Conservation (phyloP, 1,139 yeast genomes). For the Suhomyces yuchorum region DNA sequence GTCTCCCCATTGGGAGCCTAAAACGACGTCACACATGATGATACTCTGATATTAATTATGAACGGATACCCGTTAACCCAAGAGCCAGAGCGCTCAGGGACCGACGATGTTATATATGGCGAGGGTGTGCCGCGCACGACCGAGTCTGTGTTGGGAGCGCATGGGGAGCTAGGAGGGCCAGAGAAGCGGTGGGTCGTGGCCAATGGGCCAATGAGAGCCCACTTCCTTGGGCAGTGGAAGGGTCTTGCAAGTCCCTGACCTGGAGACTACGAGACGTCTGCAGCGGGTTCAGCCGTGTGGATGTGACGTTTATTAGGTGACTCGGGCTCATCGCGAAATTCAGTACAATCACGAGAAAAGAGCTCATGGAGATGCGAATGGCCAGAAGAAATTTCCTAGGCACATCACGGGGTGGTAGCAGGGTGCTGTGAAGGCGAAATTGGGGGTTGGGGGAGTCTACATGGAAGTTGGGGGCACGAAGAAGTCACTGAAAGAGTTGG, state of each 20-base stretch:
- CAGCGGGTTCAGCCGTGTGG: neutral
- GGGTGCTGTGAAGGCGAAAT: neutral
- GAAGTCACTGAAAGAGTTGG: too few species aligned
- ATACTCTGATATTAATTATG: slow-evolving; percentile 11
- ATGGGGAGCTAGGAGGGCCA: neutral
- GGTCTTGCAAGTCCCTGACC: neutral
- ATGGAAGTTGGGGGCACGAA: too few species aligned
- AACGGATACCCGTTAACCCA: slow-evolving; percentile 19
- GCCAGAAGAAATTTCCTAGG: neutral
- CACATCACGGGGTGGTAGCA: neutral
- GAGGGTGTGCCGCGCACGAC: slow-evolving; percentile 5
- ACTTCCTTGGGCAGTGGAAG: neutral
- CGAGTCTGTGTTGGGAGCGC: neutral
- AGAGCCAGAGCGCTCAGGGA: slow-evolving; percentile 1
- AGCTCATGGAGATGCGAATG: neutral
- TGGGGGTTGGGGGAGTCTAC: neutral
- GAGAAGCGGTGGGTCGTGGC: neutral
- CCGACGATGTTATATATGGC: slow-evolving; percentile 3
- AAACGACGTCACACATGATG: slow-evolving; percentile 82
- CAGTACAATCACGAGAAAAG: neutral
- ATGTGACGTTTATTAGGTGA: neutral
- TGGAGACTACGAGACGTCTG: neutral
- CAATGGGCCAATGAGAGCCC: too few species aligned
- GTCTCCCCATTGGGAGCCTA: slow-evolving; percentile 99
- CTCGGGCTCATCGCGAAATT: neutral